Evolutionary conservation across 129 eudicot species (phyloP).

Genomic region (Saussurea involucrata): DNA sequence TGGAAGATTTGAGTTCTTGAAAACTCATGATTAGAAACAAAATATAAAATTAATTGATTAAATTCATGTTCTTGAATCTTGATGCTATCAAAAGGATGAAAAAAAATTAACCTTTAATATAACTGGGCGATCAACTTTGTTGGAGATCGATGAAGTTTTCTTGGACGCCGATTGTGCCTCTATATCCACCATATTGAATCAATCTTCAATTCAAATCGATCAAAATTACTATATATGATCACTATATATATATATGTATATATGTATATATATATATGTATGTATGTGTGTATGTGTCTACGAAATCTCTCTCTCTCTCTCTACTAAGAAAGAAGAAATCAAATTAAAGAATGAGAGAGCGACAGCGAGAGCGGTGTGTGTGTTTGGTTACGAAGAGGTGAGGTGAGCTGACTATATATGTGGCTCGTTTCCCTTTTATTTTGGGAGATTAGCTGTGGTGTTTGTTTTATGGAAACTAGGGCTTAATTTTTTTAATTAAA

Average conservation of each 20-base stretch:
- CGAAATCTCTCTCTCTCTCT: neutral
- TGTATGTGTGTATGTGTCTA: neutral
- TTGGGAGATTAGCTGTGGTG: neutral
- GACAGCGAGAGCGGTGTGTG: neutral
- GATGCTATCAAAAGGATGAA: neutral
- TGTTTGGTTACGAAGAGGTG: neutral
- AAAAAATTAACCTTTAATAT: slow-evolving; percentile 37
- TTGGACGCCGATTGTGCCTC: slow-evolving; percentile 30
- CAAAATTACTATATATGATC: neutral
- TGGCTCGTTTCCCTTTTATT: neutral
- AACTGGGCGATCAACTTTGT: slow-evolving; percentile 39
- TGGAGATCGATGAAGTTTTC: slow-evolving; percentile 23
- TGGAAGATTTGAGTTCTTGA: neutral
- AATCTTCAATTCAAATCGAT: neutral
- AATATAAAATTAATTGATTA: neutral
- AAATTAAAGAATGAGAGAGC: neutral
- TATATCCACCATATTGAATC: slow-evolving; percentile 30
- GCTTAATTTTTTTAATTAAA: neutral
- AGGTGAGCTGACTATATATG: neutral
- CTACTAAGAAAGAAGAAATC: neutral
- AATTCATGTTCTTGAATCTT: neutral
- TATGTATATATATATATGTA: too few species aligned
- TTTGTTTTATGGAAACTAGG: neutral
- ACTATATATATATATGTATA: neutral
- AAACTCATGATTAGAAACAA: neutral